phyloP scores from a whole-genome alignment of 176 grass and related monocot genomes.

The Ensete glaucum region DNA sequence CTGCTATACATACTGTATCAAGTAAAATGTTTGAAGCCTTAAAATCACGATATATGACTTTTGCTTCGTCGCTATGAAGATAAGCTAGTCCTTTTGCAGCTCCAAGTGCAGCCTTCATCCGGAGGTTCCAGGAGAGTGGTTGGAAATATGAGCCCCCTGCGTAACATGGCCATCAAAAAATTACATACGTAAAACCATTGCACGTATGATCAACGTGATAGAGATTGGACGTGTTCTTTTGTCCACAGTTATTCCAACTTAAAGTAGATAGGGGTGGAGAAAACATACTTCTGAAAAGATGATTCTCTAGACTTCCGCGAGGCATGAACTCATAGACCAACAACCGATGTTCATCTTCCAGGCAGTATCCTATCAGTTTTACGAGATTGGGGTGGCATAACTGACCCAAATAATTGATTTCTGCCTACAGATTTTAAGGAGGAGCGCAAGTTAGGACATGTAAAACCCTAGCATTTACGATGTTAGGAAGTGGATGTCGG shows the following conservation, averaged over 20 bases:
- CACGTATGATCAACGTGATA: too few species aligned
- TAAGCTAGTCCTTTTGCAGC: slow-evolving; percentile 86
- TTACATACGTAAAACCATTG: too few species aligned
- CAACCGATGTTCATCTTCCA: slow-evolving; percentile 84
- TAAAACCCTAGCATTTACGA: neutral
- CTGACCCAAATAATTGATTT: slow-evolving; percentile 93
- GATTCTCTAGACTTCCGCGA: slow-evolving; percentile 91
- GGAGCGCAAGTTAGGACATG: neutral
- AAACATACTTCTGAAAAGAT: slow-evolving; percentile 90
- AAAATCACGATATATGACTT: slow-evolving; percentile 97
- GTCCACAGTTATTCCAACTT: neutral
- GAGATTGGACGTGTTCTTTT: too few species aligned
- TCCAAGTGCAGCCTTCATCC: slow-evolving; percentile 72
- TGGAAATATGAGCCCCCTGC: slow-evolving; percentile 67
- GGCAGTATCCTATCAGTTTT: slow-evolving; percentile 81
- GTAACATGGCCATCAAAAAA: slow-evolving; percentile 1
- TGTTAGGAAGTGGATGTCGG: neutral
- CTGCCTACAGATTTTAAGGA: slow-evolving; percentile 48
- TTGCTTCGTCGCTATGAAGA: slow-evolving; percentile 72
- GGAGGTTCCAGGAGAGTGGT: slow-evolving; percentile 70
- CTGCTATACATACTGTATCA: slow-evolving; percentile 43
- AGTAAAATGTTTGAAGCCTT: slow-evolving; percentile 92
- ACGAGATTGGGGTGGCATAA: slow-evolving; percentile 93
- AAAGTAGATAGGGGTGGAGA: neutral
- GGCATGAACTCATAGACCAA: slow-evolving; percentile 95